Evolutionary conservation across 345 rosid genomes (phyloP), one percentile per base, ranked within the genome.

Genomic region (Gossypium longicalyx): DNA sequence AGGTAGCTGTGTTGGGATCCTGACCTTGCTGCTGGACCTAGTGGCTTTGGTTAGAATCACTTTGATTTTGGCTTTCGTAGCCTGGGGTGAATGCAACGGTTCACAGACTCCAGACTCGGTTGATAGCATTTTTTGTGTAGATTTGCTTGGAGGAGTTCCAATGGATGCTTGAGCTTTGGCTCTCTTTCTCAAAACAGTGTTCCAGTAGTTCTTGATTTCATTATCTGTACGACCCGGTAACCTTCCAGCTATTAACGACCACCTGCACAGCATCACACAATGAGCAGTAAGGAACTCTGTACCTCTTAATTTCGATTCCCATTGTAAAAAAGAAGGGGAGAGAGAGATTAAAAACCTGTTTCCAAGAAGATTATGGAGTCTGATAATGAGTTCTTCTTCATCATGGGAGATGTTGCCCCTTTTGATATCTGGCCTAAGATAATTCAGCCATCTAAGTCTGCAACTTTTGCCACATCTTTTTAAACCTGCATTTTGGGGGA

Each of bases 41-140:
- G 75, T 73, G 56, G 85, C 85, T 73, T 81, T 79, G 22, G 87
- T 74, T 25, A 83, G 79, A 56, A 80, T 72, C 1, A 80, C 84
- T 17, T 64, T 76, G 48, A 68, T 22, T 60, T 61, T 74, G 44
- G 45, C 51, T 4, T 51, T 45, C 2, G 44, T 69, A 12, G 19
- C 38, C 12, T 48, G 7, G 58, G 52, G 29, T 10, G 78, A 51
- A 16, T 56, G 41, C 10, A 74, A 73, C 64, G 63, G 69, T 13
- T 68, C 29, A 16, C 41, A 5, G 48, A n/a, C 23, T 9, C 19
- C 47, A n/a, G 48, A 17, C 23, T 70, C 29, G 3, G 63, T 53
- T 47, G 19, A 9, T 29, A 22, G 44, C 23, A 22, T 69, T 48
- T 65, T 76, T 7, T 9, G 66, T 29, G 16, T 48, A 20, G 76